These are phyloP conservation scores for Vinca minor DNA, from an alignment of 257 asterid genomes.

Conservation along the genomic window DNA sequence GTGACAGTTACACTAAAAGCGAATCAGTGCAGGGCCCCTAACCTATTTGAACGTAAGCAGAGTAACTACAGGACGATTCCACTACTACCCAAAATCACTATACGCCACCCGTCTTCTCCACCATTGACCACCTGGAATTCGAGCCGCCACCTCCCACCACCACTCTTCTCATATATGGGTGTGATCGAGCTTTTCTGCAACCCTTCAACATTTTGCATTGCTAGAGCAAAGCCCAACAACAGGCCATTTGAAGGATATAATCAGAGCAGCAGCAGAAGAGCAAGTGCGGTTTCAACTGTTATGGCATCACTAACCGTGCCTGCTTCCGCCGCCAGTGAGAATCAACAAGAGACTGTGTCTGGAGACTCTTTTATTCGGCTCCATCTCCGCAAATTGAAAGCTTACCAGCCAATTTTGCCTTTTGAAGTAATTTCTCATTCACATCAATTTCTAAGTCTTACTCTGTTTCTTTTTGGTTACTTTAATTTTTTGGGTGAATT, in stretches of 20 bases:
- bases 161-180: conserved; percentile 43
- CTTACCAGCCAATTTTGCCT: conserved; percentile 90
- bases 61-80: too few relatives aligned
- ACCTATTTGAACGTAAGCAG: too few relatives aligned
- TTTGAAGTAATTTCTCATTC: conserved; percentile 52
- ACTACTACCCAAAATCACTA: too few relatives aligned
- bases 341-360: conserved; percentile 23
- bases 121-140: too few relatives aligned
- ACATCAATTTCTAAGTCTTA: neutral
- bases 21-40: too few relatives aligned
- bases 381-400: conserved; percentile 70
- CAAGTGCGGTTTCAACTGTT: conserved; percentile 17
- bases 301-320: conserved; percentile 48
- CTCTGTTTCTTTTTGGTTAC: too few relatives aligned
- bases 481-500: neutral
- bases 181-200: conserved; percentile 51
- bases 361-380: conserved; percentile 79
- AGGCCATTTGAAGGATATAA: conserved; percentile 19
- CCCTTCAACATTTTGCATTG: conserved; percentile 29
- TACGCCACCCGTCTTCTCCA: too few relatives aligned
- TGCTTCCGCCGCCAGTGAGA: conserved; percentile 38
- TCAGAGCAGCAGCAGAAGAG: neutral
- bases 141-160: neutral
- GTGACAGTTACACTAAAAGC: too few relatives aligned
- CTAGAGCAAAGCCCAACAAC: conserved; percentile 27